These are phyloP conservation scores for Wickerhamiella parazyma DNA, from an alignment of 805 yeast genomes.

Conservation along the genomic window DNA sequence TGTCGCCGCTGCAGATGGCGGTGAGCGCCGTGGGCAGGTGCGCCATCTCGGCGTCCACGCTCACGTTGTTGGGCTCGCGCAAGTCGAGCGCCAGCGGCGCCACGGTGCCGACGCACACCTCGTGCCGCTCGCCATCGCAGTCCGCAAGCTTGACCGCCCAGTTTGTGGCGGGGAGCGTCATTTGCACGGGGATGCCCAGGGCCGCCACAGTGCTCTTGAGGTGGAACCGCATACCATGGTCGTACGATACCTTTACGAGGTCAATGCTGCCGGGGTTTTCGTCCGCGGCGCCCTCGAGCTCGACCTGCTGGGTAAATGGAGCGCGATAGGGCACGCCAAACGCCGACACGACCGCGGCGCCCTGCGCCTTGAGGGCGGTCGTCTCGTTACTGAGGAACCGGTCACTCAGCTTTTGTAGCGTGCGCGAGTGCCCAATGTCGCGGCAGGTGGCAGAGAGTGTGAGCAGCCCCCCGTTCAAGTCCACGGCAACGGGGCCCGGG, in stretches of 20 bases:
- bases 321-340: conserved; percentile 14
- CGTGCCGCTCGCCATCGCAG: conserved; percentile 14
- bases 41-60: conserved; percentile 13
- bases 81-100: conserved; percentile 7
- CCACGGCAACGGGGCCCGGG: background rate
- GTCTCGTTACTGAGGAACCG: background rate
- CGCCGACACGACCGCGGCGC: conserved; percentile 9
- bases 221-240: background rate
- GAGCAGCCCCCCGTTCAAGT: background rate
- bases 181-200: background rate
- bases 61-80: conserved; percentile 8
- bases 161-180: conserved; percentile 18
- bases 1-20: conserved; percentile 16
- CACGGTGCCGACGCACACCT: conserved; percentile 15
- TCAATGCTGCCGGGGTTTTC: background rate
- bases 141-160: conserved; percentile 23
- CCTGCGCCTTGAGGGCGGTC: conserved; percentile 10
- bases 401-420: conserved; percentile 9
- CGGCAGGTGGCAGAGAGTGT: background rate
- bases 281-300: background rate
- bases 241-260: background rate
- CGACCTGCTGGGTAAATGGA: conserved; percentile 5
- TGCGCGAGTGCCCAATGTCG: conserved; percentile 16
- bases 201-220: background rate
- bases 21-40: conserved; percentile 17